These are phyloP conservation scores for Phytophthora europaea DNA, from an alignment of 352 stramenopile species.

Conservation along the genomic window DNA sequence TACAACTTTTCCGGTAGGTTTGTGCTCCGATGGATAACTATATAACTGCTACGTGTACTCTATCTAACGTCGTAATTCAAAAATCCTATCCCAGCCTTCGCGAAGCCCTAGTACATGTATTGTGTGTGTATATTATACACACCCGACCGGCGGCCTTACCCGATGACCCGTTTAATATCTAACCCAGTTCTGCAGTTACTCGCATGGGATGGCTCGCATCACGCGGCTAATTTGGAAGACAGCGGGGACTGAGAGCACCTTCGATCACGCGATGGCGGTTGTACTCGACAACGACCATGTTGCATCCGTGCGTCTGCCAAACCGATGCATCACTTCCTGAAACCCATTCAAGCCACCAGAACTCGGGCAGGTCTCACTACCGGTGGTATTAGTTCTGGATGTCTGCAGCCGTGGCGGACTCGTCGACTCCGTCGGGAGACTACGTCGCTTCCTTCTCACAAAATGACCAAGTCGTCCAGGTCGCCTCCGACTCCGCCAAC, in stretches of 20 bases:
- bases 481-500: not conserved
- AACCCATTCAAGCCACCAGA: not conserved
- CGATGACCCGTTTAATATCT: too few relatives aligned
- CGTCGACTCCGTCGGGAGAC: constrained; percentile 4
- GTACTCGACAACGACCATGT: not conserved
- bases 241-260: not conserved
- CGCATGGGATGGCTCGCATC: constrained; percentile 9
- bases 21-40: too few relatives aligned
- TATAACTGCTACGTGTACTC: too few relatives aligned
- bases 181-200: constrained; percentile 2
- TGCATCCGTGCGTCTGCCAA: not conserved
- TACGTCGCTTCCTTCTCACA: constrained; percentile 11
- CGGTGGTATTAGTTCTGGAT: not conserved
- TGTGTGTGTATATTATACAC: too few relatives aligned
- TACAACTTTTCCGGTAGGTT: too few relatives aligned
- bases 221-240: not conserved
- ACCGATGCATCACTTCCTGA: not conserved
- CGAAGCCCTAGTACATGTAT: too few relatives aligned
- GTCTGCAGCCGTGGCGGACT: constrained; percentile 10
- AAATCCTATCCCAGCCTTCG: too few relatives aligned
- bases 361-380: not conserved
- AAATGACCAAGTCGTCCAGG: not conserved
- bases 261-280: not conserved
- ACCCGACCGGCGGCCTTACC: too few relatives aligned
- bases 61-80: too few relatives aligned